Base-by-base conservation (phyloP, 2,329 filamentous ascomycete species). In the Ascochyta fabae region DNA sequence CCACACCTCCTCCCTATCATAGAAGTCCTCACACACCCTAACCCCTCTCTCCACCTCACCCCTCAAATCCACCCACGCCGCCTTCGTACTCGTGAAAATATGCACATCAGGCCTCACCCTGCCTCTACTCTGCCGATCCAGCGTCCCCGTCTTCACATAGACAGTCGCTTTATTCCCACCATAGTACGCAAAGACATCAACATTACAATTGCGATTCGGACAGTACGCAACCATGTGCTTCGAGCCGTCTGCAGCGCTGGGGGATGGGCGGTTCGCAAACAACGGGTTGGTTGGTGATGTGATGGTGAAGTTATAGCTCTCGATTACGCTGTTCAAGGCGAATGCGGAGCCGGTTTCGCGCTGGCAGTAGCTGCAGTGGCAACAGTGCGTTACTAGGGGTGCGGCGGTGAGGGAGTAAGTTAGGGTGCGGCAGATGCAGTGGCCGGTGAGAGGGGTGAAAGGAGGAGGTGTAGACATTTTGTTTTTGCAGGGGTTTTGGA, bases 361-460 rank as follows among this genome's bases (percentile, higher is more conserved):
- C 61, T 82, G 79, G 69, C 80, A 82, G 55, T 68, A 66, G 23
- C 76, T 78, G 70, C 80, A 82, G 67, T 80, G 77, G 68, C 80
- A 82, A 73, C 76, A 78, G 64, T 82, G 76, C 31, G 78, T 73
- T 47, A 78, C 58, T 38, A 82, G 66, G 34, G 71, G 68, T 1
- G 61, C 15, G 15, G 55, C 60, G 24, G 54, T 41, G 49, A 75
- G 45, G 15, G 53, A 58, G 60, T 74, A 74, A 16, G 66, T 61
- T 15, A 74, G 49, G 35, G 62, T 48, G 12, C 53, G 48, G 60
- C 73, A 75, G 44, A 54, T 47, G 54, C 73, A 75, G 27, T 48
- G 49, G 35, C 63, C 65, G 27, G 27, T 63, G 3, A 66, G 56
- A 12, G 61, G 64, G 6, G 15, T 46, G 48, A 60, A 62, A 27